phyloP scores from a whole-genome alignment of 2,329 filamentous ascomycete genomes.

The Tolypocladium ophioglossoides region DNA sequence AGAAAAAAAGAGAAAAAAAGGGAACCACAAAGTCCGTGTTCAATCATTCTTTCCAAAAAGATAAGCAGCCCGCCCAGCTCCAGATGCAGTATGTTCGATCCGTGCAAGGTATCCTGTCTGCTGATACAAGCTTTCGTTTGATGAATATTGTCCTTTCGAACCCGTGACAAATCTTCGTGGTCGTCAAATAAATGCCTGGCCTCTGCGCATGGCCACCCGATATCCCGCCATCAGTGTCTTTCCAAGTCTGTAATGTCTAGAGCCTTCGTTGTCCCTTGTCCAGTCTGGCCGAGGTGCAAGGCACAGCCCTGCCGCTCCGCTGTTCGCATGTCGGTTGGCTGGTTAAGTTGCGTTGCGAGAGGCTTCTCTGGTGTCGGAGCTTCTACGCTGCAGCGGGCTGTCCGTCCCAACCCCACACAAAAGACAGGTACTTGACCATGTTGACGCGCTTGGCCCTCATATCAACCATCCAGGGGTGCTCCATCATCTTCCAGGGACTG shows the following conservation, averaged over 20 bases:
- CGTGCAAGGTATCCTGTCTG: not conserved
- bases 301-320: not conserved
- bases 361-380: not conserved
- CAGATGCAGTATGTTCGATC: not conserved
- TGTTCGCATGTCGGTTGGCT: not conserved
- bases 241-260: not conserved
- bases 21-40: not conserved
- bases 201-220: not conserved
- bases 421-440: constrained; percentile 86
- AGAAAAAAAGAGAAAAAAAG: not conserved
- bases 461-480: constrained; percentile 97
- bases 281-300: not conserved
- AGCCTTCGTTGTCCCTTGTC: not conserved
- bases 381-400: constrained; percentile 3
- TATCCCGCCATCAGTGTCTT: not conserved
- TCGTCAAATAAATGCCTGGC: not conserved
- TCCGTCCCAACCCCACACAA: constrained; percentile 97
- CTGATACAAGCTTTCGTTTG: not conserved
- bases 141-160: not conserved
- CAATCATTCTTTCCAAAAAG: not conserved
- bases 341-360: not conserved
- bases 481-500: constrained; percentile 96
- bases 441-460: constrained; percentile 96
- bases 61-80: not conserved
- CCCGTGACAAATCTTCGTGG: not conserved